Evolutionary conservation across 73 alveolate species (phyloP).

Genomic region (Loxodes magnus): DNA sequence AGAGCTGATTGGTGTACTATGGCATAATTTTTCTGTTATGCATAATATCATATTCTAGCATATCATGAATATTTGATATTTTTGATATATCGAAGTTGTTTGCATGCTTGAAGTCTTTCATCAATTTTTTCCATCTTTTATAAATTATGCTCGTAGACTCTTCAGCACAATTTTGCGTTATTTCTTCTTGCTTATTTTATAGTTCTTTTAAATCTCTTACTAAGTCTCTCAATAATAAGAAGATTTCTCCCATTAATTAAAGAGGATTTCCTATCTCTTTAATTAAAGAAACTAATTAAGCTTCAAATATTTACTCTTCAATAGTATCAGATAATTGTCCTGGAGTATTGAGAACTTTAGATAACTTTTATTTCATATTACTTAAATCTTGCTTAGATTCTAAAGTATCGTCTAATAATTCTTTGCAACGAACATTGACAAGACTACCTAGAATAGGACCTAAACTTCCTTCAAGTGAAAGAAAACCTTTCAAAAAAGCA

Average conservation of each 20-base stretch:
- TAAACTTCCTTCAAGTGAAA: slow-evolving; percentile 75
- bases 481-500: slow-evolving; percentile 82
- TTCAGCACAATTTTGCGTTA: too few species aligned
- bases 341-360: slow-evolving; percentile 2
- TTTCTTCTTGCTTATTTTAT: too few species aligned
- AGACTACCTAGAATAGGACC: slow-evolving; percentile 82
- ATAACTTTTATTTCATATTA: slow-evolving; percentile 6
- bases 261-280: slow-evolving; percentile 5
- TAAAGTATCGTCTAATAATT: too few species aligned
- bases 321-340: slow-evolving; percentile 5
- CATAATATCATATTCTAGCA: slow-evolving; percentile 72
- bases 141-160: slow-evolving; percentile 62
- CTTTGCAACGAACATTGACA: too few species aligned
- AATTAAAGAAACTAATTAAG: too few species aligned
- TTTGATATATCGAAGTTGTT: slow-evolving; percentile 63
- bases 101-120: slow-evolving; percentile 56
- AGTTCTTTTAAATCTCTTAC: not conserved
- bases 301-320: not conserved
- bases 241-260: not conserved
- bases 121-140: slow-evolving; percentile 80
- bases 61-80: slow-evolving; percentile 87
- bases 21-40: slow-evolving; percentile 74
- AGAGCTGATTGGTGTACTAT: slow-evolving; percentile 32
- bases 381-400: too few species aligned
- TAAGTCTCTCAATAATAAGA: not conserved